Conservation (phyloP, 371 early-diverging fungal species). For the Fennellomyces sp. region DNA sequence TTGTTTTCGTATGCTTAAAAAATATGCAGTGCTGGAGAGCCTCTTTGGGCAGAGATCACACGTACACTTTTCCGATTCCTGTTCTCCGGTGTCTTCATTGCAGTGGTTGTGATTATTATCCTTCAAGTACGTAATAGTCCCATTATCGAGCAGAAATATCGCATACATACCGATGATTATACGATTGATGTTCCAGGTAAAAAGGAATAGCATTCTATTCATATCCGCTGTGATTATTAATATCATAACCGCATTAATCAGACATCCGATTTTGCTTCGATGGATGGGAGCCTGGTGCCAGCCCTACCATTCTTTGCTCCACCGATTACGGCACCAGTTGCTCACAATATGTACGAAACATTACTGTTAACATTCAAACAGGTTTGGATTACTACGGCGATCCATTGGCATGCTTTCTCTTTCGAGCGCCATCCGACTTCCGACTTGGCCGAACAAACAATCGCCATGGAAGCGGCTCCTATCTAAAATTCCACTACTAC, state of each 20-base stretch:
- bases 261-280: conserved; percentile 43
- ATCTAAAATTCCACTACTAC: conserved; percentile 32
- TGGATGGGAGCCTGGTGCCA: conserved; percentile 20
- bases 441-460: conserved; percentile 17
- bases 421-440: conserved; percentile 17
- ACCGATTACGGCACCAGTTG: conserved; percentile 36
- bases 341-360: conserved; percentile 22
- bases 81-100: conserved; percentile 19
- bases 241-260: not conserved
- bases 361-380: conserved; percentile 20
- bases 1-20: not conserved
- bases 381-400: conserved; percentile 30
- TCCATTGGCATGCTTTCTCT: conserved; percentile 23
- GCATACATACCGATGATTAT: conserved; percentile 12
- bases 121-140: conserved; percentile 36
- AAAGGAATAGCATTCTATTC: not conserved
- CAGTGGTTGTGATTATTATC: conserved; percentile 17
- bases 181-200: conserved; percentile 35
- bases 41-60: conserved; percentile 34
- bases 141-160: conserved; percentile 32
- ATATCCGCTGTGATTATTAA: not conserved
- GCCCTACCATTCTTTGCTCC: conserved; percentile 10
- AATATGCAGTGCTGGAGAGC: conserved; percentile 33
- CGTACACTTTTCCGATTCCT: conserved; percentile 24
- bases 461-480: conserved; percentile 20